These are phyloP conservation scores for Arctium lappa DNA, from an alignment of 129 eudicot species.

Conservation along the genomic window DNA sequence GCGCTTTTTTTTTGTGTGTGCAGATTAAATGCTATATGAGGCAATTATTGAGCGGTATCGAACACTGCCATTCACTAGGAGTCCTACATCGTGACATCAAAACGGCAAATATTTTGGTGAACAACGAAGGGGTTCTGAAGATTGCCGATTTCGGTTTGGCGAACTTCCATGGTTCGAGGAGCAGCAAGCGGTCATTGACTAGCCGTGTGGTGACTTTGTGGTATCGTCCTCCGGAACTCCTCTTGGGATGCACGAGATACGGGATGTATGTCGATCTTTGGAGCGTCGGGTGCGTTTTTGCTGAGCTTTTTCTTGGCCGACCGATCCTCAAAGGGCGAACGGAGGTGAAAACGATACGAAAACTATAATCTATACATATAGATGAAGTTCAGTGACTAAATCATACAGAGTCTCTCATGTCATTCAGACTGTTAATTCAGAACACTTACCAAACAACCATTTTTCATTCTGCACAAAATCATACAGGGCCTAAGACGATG, in stretches of 20 bases:
- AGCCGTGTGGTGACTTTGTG: constrained; percentile 89
- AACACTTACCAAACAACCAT: too few species aligned
- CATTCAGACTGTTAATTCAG: too few species aligned
- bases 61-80: constrained; percentile 76
- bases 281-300: constrained; percentile 90
- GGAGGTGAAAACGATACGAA: constrained; percentile 52
- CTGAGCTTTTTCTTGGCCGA: constrained; percentile 63
- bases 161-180: constrained; percentile 35
- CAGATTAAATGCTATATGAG: constrained; percentile 86
- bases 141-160: constrained; percentile 95
- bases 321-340: constrained; percentile 82
- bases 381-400: too few species aligned
- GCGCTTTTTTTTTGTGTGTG: background rate
- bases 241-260: constrained; percentile 71
- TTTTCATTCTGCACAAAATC: too few species aligned
- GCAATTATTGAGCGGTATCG: constrained; percentile 64
- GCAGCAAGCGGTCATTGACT: constrained; percentile 48
- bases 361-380: background rate
- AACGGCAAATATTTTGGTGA: constrained; percentile 70
- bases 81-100: constrained; percentile 82
- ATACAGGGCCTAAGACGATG: background rate
- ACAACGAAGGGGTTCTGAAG: constrained; percentile 74
- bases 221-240: constrained; percentile 96
- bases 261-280: constrained; percentile 65
- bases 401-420: too few species aligned